Evolutionary conservation across 2,329 filamentous ascomycete genomes (phyloP).

Genomic region (Hymenoscyphus repandus): DNA sequence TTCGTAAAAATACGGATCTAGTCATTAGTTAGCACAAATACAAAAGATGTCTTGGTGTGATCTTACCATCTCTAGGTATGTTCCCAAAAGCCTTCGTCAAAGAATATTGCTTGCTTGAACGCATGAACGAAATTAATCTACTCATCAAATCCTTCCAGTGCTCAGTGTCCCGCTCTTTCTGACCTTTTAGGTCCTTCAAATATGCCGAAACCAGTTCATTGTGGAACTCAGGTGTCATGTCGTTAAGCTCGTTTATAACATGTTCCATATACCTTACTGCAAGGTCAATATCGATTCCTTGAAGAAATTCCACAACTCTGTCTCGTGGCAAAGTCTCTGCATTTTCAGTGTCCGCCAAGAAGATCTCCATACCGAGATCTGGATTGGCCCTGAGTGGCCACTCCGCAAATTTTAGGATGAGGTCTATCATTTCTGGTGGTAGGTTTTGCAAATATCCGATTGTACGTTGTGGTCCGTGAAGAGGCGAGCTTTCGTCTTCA

Average conservation of each 20-base stretch:
- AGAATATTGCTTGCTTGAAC: conserved; percentile 74
- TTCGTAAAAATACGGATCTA: conserved; percentile 83
- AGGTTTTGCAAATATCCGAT: conserved; percentile 87
- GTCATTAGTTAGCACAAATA: conserved; percentile 9
- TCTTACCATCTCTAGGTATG: conserved; percentile 73
- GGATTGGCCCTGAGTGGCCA: conserved; percentile 77
- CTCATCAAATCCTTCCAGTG: conserved; percentile 55
- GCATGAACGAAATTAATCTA: conserved; percentile 69
- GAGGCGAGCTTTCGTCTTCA: conserved; percentile 44
- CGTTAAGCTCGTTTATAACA: conserved; percentile 80
- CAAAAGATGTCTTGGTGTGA: neutral
- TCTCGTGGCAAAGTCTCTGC: conserved; percentile 82
- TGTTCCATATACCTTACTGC: conserved; percentile 86
- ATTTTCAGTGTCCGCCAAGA: conserved; percentile 89
- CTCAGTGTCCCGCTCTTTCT: conserved; percentile 36
- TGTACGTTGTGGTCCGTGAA: conserved; percentile 79
- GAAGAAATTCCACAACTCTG: conserved; percentile 69
- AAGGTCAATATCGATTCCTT: conserved; percentile 61
- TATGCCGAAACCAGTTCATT: conserved; percentile 74
- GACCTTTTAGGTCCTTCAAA: conserved; percentile 42
- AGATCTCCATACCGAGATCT: conserved; percentile 82
- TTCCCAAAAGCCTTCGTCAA: conserved; percentile 69
- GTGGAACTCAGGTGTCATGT: conserved; percentile 80
- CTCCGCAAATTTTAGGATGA: conserved; percentile 84
- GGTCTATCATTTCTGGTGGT: conserved; percentile 79